Percentiles rank a stretch among this genome's conserved stretches.
phyloP scores from a whole-genome alignment of 2,329 filamentous ascomycete species.

The Parastagonospora nodorum region DNA sequence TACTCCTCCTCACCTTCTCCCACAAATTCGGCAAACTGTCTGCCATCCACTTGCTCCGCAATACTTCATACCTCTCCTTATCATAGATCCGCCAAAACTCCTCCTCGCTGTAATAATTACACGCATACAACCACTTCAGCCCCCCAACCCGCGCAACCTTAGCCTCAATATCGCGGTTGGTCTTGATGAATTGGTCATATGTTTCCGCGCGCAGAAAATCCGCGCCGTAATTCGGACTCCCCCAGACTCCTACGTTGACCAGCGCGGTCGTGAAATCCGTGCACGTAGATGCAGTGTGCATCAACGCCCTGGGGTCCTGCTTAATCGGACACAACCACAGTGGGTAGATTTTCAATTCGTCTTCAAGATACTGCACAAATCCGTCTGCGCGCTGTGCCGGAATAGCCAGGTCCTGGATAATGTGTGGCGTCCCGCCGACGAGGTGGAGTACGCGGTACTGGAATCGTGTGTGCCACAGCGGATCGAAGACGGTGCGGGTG shows the following conservation, averaged over 20 bases:
- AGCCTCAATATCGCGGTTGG: constrained; percentile 72
- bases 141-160: constrained; percentile 71
- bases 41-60: constrained; percentile 68
- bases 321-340: constrained; percentile 60
- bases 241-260: constrained; percentile 67
- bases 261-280: constrained; percentile 14
- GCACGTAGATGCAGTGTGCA: constrained; percentile 7
- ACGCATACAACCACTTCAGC: constrained; percentile 86
- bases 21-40: constrained; percentile 67
- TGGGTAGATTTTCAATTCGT: constrained; percentile 55
- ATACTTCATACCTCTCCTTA: constrained; percentile 63
- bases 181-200: constrained; percentile 61
- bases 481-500: constrained; percentile 61
- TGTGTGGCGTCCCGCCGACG: constrained; percentile 56
- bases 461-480: constrained; percentile 62
- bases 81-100: constrained; percentile 71
- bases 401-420: constrained; percentile 65
- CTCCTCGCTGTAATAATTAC: constrained; percentile 74
- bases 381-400: constrained; percentile 55
- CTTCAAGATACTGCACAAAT: constrained; percentile 57
- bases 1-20: constrained; percentile 60
- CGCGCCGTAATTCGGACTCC: constrained; percentile 58
- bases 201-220: constrained; percentile 2
- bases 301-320: constrained; percentile 4
- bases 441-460: constrained; percentile 64